Evolutionary conservation across 1,284 basidiomycete genomes (phyloP).

Genomic region (Cystobasidium sp.): DNA sequence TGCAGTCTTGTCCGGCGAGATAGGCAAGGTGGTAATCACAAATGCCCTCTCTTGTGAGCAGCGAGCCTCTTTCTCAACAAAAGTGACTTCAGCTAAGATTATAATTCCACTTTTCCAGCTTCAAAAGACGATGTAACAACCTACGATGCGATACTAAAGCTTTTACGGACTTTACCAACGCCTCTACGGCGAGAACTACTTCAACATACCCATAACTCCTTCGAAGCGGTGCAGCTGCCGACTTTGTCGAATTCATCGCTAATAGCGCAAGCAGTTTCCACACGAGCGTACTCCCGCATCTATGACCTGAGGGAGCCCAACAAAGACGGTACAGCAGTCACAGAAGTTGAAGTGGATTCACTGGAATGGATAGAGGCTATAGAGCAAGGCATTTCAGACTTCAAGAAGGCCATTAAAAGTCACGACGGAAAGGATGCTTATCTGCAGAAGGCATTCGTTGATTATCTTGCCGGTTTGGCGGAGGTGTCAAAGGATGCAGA

Average conservation of each 20-base stretch:
- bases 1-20: conserved; percentile 52
- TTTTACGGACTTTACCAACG: conserved; percentile 49
- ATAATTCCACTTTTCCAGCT: conserved; percentile 21
- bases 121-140: conserved; percentile 43
- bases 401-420: conserved; percentile 45
- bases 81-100: background rate
- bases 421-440: background rate
- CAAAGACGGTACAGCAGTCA: conserved; percentile 35
- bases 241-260: conserved; percentile 7
- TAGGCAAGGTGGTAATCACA: conserved; percentile 52
- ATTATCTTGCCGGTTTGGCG: background rate
- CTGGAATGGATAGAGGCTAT: conserved; percentile 50
- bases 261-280: conserved; percentile 43
- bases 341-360: conserved; percentile 41
- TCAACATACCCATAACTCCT: conserved; percentile 46
- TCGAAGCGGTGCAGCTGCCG: conserved; percentile 18
- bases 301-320: conserved; percentile 48
- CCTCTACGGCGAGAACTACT: conserved; percentile 49
- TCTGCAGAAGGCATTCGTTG: background rate
- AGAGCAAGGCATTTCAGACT: conserved; percentile 44
- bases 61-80: background rate
- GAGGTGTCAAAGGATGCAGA: background rate
- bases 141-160: conserved; percentile 45
- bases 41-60: conserved; percentile 46
- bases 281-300: conserved; percentile 45